phyloP scores from a whole-genome alignment of 2,329 filamentous ascomycete species.

The Phaeosphaeriaceae sp. region DNA sequence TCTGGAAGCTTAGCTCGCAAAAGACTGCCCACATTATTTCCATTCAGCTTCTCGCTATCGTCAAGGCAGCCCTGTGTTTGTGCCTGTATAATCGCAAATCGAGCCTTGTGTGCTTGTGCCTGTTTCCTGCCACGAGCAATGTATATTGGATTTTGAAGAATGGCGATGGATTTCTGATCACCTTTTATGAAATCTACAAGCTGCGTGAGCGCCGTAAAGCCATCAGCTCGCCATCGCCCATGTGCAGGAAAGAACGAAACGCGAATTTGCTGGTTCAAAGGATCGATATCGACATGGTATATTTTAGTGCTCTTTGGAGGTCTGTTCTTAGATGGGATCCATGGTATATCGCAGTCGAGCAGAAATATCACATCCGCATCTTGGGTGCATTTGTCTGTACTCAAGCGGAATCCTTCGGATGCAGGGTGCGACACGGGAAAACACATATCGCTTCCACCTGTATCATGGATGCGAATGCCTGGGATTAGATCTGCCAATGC shows the following conservation, averaged over 20 bases:
- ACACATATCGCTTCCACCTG: conserved; percentile 23
- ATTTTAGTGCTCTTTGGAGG: conserved; percentile 61
- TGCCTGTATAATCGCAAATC: conserved; percentile 28
- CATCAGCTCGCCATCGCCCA: conserved; percentile 71
- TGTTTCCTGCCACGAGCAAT: background rate
- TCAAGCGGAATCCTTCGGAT: conserved; percentile 16
- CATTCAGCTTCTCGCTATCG: conserved; percentile 24
- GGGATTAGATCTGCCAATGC: conserved; percentile 17
- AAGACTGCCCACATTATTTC: conserved; percentile 17
- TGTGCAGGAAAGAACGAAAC: conserved; percentile 73
- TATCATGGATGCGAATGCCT: conserved; percentile 22
- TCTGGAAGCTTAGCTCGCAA: conserved; percentile 11
- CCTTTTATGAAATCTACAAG: conserved; percentile 31
- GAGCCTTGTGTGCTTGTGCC: conserved; percentile 16
- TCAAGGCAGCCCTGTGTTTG: conserved; percentile 12
- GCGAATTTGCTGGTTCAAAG: conserved; percentile 74
- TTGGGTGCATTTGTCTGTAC: conserved; percentile 18
- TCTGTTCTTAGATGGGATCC: conserved; percentile 51
- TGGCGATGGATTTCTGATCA: conserved; percentile 3
- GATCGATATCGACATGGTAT: conserved; percentile 70
- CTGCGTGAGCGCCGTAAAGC: conserved; percentile 55
- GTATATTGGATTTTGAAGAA: background rate
- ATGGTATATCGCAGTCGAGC: conserved; percentile 31
- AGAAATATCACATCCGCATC: conserved; percentile 24
- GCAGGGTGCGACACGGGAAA: conserved; percentile 29